Evolutionary conservation across 2,329 filamentous ascomycete genomes (phyloP), one percentile per base, ranked within the genome.

Genomic region (Pseudogymnoascus sp.): DNA sequence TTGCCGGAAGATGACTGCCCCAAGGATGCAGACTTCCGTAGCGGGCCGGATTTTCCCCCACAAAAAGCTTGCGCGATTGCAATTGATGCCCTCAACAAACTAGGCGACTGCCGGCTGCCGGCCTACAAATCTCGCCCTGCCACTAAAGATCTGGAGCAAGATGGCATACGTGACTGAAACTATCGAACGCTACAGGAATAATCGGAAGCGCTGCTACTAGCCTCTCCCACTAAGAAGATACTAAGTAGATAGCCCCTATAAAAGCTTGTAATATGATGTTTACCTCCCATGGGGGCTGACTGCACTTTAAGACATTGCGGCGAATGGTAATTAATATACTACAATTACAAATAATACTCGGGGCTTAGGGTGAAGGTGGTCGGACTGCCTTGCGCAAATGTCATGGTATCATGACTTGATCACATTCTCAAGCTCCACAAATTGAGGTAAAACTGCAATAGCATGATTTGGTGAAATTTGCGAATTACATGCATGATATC

Each of bases 41-140:
- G 45, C 45, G 45, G 45, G 45, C 27, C n/a, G 45, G 45, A 33
- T 55, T 31, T 55, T 55, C 27, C 45, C 33, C 45, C 27, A 48
- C 42, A 55, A 31, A 5, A 31, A 55, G 45, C 27, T 12, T 55
- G 18, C 18, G 45, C 45, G 45, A 55, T 55, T 55, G 45, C 10
- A 27, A 55, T 55, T n/a, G 45, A 52, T 55, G 27, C 27, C n/a
- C n/a, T 55, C 27, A 55, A 55, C 45, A 55, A 55, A 33, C 27
- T 1, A 15, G 27, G 45, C n/a, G n/a, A 55, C 27, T 33, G 15
- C 45, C 45, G 45, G 18, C 27, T 55, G 8, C 45, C 27, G 27
- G n/a, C 45, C 27, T 55, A 31, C 45, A 31, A 10, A 33, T 55
- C 12, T 31, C 5, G 8, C 45, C 13, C 45, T 33, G n/a, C 29